Conservation (phyloP, 2,329 filamentous ascomycete species). For the Cryphonectria naterciae region DNA sequence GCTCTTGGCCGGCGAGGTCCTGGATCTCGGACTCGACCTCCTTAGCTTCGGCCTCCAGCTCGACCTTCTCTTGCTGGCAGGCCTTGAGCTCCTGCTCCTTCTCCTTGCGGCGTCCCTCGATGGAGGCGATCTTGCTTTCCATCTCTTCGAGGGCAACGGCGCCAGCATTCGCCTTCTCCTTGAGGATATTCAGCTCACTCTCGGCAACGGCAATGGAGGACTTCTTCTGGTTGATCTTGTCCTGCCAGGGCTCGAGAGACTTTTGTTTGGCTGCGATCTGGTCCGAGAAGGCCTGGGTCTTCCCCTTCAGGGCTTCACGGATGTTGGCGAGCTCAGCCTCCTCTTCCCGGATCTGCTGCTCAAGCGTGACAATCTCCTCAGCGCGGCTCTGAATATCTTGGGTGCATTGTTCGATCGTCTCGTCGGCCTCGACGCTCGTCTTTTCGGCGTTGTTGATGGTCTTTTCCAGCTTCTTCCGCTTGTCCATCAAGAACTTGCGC, state of each 20-base stretch:
- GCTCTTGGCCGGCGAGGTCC: conserved; percentile 75
- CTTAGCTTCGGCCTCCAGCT: conserved; percentile 74
- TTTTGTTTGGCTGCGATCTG: conserved; percentile 92
- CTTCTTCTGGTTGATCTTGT: conserved; percentile 95
- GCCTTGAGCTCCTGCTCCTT: conserved; percentile 78
- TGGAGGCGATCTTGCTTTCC: conserved; percentile 74
- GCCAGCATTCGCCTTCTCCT: conserved; percentile 86
- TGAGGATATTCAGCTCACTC: conserved; percentile 89
- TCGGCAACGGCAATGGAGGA: conserved; percentile 93
- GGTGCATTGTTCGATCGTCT: conserved; percentile 76
- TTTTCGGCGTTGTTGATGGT: conserved; percentile 77
- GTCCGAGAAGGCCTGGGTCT: conserved; percentile 93
- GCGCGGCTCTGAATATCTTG: conserved; percentile 78
- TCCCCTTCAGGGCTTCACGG: conserved; percentile 86
- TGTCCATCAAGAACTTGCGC: conserved; percentile 87
- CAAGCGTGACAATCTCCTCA: conserved; percentile 75
- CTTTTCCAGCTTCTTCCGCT: conserved; percentile 95
- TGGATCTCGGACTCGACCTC: conserved; percentile 74
- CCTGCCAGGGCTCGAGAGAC: conserved; percentile 92
- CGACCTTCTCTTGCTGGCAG: conserved; percentile 72
- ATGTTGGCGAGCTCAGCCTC: conserved; percentile 84
- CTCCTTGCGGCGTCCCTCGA: conserved; percentile 70
- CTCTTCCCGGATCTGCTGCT: conserved; percentile 75
- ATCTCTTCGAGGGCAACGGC: conserved; percentile 83
- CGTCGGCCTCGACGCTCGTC: conserved; percentile 73